phyloP scores from a whole-genome alignment of 352 stramenopile species.

The Thalassiosira exigua region DNA sequence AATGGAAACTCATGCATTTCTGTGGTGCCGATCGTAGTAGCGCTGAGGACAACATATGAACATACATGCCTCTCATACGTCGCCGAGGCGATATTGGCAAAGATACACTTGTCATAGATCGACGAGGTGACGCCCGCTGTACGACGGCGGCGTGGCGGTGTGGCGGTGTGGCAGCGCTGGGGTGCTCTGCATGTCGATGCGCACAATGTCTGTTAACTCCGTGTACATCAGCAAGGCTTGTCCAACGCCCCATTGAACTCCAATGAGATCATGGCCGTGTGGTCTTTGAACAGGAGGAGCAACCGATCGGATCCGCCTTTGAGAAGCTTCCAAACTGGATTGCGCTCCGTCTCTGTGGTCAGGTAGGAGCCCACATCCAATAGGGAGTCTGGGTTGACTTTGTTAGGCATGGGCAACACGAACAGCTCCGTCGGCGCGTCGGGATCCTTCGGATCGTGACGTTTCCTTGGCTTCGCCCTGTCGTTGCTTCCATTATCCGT shows the following conservation, averaged over 20 bases:
- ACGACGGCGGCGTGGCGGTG: no score
- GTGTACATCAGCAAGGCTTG: no score
- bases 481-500: neutral
- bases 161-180: no score
- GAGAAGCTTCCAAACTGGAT: conserved; percentile 43
- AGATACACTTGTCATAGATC: no score
- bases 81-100: no score
- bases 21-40: no score
- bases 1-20: no score
- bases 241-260: conserved; percentile 29
- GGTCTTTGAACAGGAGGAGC: conserved; percentile 73
- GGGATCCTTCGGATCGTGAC: conserved; percentile 25
- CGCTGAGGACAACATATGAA: no score
- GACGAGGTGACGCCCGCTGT: no score
- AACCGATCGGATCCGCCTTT: conserved; percentile 58
- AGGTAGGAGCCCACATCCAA: conserved; percentile 65
- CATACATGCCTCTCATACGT: no score
- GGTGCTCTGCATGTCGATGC: no score
- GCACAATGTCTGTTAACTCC: no score
- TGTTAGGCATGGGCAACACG: conserved; percentile 50
- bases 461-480: conserved; percentile 11
- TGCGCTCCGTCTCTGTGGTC: conserved; percentile 55
- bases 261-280: conserved; percentile 70
- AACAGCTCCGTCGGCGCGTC: conserved; percentile 55
- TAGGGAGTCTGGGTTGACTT: conserved; percentile 50